Evolutionary conservation across 345 rosid genomes (phyloP), one percentile per base, ranked within the genome.

Genomic region (Salix dunnii): DNA sequence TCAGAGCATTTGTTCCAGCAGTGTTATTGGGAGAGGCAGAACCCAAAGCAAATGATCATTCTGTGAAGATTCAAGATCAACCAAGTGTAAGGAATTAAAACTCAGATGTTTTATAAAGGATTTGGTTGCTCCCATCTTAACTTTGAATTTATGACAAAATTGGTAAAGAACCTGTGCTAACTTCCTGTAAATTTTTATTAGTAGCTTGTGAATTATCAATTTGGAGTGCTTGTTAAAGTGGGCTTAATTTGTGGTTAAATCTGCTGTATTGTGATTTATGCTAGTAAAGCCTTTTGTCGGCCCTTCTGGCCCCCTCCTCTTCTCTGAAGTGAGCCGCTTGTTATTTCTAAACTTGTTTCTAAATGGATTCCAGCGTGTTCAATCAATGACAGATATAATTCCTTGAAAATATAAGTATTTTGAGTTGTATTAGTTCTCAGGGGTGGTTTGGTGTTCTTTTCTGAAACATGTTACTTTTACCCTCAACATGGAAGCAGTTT

Each of bases 1-100:
- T 70, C 77, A 96, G 99, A 88, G 98, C 98, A 86, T 96, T 96
- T 86, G 98, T 94, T 85, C 99, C 99, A 71, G 98, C 98, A 68
- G 98, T 96, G 68, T 82, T 96, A 75, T 83, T 96, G 84, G 99
- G 94, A 77, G 99, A 96, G 85, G 88, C 92, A 4, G 98, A 96
- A 81, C 80, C 88, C 27, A 93, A 93, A 86, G 87, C 70, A 70
- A 95, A 49, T 76, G 99, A 95, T 73, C 97, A 91, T 79, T 85
- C 91, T 65, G 81, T 83, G 64, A 94, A 89, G 88, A 78, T 80
- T 53, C 92, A 86, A 83, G 97, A 94, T 49, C 95, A 89, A 80
- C 77, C 81, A 75, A 73, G 81, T 80, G 99, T 96, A 90, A 87
- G 89, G 73, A 69, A 43, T 73, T 42, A 55, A 38, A 36, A 70